A percentile compares a stretch with the other conserved stretches of the same genome.
Evolutionary conservation across 768 basidiomycete species (phyloP).

Genomic region (Hygrocybe coccinea): DNA sequence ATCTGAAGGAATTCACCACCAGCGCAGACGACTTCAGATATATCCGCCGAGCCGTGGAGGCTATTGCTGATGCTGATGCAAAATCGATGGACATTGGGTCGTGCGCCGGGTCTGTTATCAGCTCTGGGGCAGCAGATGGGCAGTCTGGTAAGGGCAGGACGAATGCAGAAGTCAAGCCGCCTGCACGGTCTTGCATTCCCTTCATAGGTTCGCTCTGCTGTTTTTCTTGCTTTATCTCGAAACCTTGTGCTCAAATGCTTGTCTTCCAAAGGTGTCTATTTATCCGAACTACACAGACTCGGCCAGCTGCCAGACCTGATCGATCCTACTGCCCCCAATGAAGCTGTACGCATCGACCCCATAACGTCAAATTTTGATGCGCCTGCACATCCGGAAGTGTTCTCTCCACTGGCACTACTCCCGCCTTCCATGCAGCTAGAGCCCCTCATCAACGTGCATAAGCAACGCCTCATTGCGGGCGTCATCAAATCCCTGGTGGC

Average conservation of each 20-base stretch:
- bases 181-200: constrained; percentile 60
- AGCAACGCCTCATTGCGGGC: constrained; percentile 75
- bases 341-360: constrained; percentile 60
- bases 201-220: constrained; percentile 68
- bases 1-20: constrained; percentile 63
- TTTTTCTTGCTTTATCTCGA: not conserved
- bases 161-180: constrained; percentile 36
- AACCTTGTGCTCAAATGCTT: too few relatives aligned
- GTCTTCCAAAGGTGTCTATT: constrained; percentile 81
- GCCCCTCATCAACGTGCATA: constrained; percentile 84
- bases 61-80: constrained; percentile 61
- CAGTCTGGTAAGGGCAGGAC: constrained; percentile 39
- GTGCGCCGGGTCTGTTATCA: too few relatives aligned
- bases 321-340: constrained; percentile 75
- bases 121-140: constrained; percentile 43
- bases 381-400: constrained; percentile 74
- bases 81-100: constrained; percentile 63
- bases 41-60: constrained; percentile 60
- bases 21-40: constrained; percentile 67
- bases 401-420: constrained; percentile 63
- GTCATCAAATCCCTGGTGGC: constrained; percentile 78
- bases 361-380: constrained; percentile 59
- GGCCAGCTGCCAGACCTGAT: constrained; percentile 72
- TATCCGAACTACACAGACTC: constrained; percentile 63
- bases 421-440: constrained; percentile 77